Base-by-base conservation (phyloP, 768 basidiomycete species). In the Multifurca ochricompacta region DNA sequence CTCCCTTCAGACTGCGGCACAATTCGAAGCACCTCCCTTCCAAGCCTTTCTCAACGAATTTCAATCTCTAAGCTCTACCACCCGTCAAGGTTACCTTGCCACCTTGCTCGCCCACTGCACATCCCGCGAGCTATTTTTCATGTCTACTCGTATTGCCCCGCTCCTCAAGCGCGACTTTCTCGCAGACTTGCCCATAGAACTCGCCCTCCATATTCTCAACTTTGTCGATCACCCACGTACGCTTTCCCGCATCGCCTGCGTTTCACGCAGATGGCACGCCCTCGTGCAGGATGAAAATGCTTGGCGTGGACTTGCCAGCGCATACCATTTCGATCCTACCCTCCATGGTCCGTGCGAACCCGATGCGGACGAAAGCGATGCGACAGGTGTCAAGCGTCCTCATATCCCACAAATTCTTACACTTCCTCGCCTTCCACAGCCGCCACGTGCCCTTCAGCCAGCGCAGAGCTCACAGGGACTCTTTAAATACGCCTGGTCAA, bases 131-230 rank as follows among this genome's bases (percentile, higher is more conserved):
- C 54, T 59, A 4, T 54, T 51, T 28, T 54, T 55, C 53, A 48
- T 61, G 31, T 50, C 53, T 18, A 55, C 60, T 4, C 48, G 43
- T 18, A 53, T 61, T 28, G 60, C 58, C 5, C 60, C 60, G 8
- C 53, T 54, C 46, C 58, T 59, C 31, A 59, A 61, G 37, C 60
- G 60, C 25, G 60, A 61, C 34, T 59, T 61, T 37, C 58, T 61
- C 16, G 41, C 50, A 31, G 58, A 59, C 27, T 31, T 61, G 19
- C 60, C 60, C 8, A 46, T 48, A 32, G 60, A 61, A 23, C 60
- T 61, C 31, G 54, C 58, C 14, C 58, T 61, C 14, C 53, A 59
- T 36, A 51, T 59, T 21, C 58, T 61, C 46, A 47, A 30, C 31
- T 55, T 54, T 47, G 37, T 61, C 31, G 58, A 59, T 42, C 58